Percentiles rank a stretch among this genome's conserved stretches.
These are phyloP conservation scores for Pisolithus microcarpus DNA, from an alignment of 768 basidiomycete species.

Conservation along the genomic window DNA sequence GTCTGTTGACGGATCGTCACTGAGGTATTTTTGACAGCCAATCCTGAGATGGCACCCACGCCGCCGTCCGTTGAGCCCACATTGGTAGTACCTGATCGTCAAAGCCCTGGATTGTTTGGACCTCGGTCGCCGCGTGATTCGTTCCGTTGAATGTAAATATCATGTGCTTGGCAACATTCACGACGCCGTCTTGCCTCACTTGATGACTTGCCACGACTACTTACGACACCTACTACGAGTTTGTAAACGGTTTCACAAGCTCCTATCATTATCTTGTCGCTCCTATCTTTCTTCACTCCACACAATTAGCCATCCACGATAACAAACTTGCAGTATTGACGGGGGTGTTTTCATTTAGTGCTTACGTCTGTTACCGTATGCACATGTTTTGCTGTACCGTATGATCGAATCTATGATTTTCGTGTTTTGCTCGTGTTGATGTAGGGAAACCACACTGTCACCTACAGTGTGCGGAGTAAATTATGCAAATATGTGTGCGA, in stretches of 20 bases:
- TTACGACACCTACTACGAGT: constrained; percentile 15
- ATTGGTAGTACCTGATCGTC: constrained; percentile 50
- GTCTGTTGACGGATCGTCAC: background rate
- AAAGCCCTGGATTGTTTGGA: constrained; percentile 69
- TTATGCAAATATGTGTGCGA: background rate
- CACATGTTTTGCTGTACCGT: constrained; percentile 1
- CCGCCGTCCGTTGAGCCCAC: constrained; percentile 55
- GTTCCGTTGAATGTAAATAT: constrained; percentile 10
- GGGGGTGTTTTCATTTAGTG: background rate
- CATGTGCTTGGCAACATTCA: background rate
- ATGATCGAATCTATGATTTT: constrained; percentile 18
- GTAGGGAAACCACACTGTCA: background rate
- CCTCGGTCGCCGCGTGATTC: constrained; percentile 57
- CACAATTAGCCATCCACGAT: no score
- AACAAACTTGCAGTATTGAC: background rate
- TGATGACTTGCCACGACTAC: constrained; percentile 6
- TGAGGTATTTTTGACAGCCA: constrained; percentile 36
- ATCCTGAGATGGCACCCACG: constrained; percentile 50
- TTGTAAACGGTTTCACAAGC: constrained; percentile 3
- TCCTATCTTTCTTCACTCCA: background rate
- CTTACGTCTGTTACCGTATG: background rate
- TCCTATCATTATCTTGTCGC: constrained; percentile 23
- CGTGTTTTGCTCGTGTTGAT: background rate
- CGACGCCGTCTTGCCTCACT: no score
- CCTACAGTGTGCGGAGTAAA: background rate